Evolutionary conservation across 2,329 filamentous ascomycete genomes (phyloP).

Genomic region (Aspergillus novoparasiticus): DNA sequence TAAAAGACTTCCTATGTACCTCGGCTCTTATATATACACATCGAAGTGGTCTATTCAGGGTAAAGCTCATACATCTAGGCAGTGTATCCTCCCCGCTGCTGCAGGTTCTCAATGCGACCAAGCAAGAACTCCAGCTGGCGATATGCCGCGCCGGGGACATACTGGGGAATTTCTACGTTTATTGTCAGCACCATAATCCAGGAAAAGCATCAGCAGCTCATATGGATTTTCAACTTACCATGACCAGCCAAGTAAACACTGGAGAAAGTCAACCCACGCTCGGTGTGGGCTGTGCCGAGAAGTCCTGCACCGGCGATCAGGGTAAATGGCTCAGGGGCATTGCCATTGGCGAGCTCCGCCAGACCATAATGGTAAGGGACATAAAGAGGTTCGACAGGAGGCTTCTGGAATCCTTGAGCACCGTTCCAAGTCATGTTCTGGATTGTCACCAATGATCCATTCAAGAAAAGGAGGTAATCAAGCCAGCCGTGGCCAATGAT

Average conservation of each 20-base stretch:
- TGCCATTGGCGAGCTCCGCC: slow-evolving; percentile 37
- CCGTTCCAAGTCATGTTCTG: slow-evolving; percentile 84
- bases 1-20: neutral
- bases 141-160: slow-evolving; percentile 68
- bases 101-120: slow-evolving; percentile 57
- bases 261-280: slow-evolving; percentile 74
- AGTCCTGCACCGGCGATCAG: slow-evolving; percentile 61
- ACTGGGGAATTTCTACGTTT: slow-evolving; percentile 56
- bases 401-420: slow-evolving; percentile 66
- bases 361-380: slow-evolving; percentile 62
- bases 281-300: slow-evolving; percentile 70
- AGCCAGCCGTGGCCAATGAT: slow-evolving; percentile 73
- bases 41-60: neutral
- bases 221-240: slow-evolving; percentile 18
- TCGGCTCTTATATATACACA: neutral
- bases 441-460: slow-evolving; percentile 71
- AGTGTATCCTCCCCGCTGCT: slow-evolving; percentile 11
- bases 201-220: slow-evolving; percentile 31
- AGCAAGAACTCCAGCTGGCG: slow-evolving; percentile 76
- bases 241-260: slow-evolving; percentile 68
- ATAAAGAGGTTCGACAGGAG: slow-evolving; percentile 66
- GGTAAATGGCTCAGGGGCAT: slow-evolving; percentile 43
- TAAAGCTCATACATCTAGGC: slow-evolving; percentile 3
- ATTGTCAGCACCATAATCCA: slow-evolving; percentile 63
- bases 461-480: slow-evolving; percentile 68